Evolutionary conservation across 2,329 filamentous ascomycete genomes (phyloP).

Genomic region (Lachnellula willkommii): DNA sequence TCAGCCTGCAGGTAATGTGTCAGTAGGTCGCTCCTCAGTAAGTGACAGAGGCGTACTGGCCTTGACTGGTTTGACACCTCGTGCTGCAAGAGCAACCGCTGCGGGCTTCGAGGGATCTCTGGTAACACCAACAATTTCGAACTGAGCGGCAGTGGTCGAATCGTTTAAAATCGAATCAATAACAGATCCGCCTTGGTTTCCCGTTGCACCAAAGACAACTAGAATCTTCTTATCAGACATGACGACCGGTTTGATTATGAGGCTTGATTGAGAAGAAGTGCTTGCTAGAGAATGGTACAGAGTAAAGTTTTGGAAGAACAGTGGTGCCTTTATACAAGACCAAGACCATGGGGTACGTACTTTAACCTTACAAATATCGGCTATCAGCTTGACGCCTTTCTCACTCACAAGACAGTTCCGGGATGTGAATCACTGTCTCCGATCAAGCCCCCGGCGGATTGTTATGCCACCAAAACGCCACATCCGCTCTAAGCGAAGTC

Average conservation of each 20-base stretch:
- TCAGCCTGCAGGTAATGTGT: slow-evolving; percentile 28
- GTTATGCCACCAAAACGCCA: neutral
- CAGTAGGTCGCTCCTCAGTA: neutral
- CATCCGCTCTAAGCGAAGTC: neutral
- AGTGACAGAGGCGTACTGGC: neutral
- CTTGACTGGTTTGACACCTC: neutral
- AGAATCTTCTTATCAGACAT: neutral
- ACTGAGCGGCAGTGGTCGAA: neutral
- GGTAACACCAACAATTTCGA: neutral
- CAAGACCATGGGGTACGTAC: neutral
- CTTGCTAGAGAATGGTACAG: too few relatives aligned
- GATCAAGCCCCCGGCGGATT: neutral
- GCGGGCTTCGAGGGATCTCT: neutral
- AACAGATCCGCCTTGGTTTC: neutral
- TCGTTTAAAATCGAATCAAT: neutral
- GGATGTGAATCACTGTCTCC: neutral
- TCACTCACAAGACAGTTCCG: neutral
- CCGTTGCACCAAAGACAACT: neutral
- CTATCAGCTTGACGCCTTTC: neutral
- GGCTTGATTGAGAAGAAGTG: too few relatives aligned
- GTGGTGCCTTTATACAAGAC: too few relatives aligned
- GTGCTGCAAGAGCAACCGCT: neutral
- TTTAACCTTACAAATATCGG: neutral
- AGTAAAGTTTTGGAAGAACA: too few relatives aligned
- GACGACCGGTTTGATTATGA: neutral